Evolutionary conservation across 2,329 filamentous ascomycete genomes (phyloP), one percentile per base, ranked within the genome.

Genomic region (Paecilomyces fulvus): DNA sequence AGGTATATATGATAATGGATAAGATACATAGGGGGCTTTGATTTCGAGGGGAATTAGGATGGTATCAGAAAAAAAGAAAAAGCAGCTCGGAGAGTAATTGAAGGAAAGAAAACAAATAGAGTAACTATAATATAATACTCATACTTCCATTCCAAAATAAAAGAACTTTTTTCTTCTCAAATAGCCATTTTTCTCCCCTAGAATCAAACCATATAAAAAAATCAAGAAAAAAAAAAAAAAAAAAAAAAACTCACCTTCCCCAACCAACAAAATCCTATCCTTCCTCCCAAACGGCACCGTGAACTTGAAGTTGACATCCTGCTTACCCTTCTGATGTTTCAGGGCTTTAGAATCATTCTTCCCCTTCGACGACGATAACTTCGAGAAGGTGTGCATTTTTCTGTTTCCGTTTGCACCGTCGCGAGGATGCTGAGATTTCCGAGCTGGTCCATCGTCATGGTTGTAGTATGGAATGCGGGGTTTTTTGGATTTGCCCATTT

Each of bases 241-340:
- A 46, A 54, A 58, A 52, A 31, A 31, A 31, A 55, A 63, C 72
- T 64, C 58, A 75, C 75, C 75, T 67, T 78, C 75, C 12, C 75
- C 75, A 62, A 77, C 62, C 28, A 77, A 63, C 25, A 78, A 63
- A 49, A 77, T 68, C 50, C 73, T 68, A 67, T 78, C 75, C 21
- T 62, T 66, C 51, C 62, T 69, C 33, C 68, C 61, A 60, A 77
- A 77, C 1, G 75, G 75, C 51, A 75, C 66, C 50, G 68, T 68
- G 12, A 71, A 70, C 46, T 64, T 62, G 12, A 71, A 70, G 43
- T 64, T 62, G 23, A 52, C 53, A 51, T 60, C 17, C 46, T 49
- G 46, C n/a, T 49, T 20, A 3, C 9, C 17, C 21, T 25, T 20
- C 46, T 62, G 58, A 43, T 64, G 58, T 25, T 63, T 61, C 56